Conservation (phyloP, 495 filamentous ascomycete species). For the Neurospora sp. region DNA sequence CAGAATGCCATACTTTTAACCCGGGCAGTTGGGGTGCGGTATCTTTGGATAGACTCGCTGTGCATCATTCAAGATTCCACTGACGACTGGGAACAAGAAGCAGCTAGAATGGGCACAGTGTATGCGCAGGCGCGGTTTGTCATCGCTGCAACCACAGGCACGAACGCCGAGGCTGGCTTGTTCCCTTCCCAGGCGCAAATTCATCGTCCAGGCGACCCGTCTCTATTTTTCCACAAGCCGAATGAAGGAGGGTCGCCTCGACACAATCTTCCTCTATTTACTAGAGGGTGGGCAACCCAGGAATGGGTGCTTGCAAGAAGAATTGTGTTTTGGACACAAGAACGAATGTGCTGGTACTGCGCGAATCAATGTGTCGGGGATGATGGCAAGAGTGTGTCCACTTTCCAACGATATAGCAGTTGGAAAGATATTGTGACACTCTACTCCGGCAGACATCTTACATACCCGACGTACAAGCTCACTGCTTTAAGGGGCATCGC, state of each 20-base stretch:
- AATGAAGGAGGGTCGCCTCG: fast-evolving
- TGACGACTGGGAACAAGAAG: not conserved
- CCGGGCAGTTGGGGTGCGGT: not conserved
- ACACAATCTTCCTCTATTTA: not conserved
- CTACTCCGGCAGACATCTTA: not conserved
- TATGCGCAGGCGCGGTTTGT: not conserved
- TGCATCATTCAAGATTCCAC: not conserved
- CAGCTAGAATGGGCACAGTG: fast-evolving
- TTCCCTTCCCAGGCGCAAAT: not conserved
- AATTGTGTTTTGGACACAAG: not conserved
- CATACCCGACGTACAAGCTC: not conserved
- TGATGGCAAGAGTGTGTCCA: not conserved
- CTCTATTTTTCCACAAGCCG: not conserved
- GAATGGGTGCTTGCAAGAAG: not conserved
- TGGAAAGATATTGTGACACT: not conserved
- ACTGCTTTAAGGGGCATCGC: not conserved
- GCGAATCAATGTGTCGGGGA: fast-evolving
- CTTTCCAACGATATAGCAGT: not conserved
- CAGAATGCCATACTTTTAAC: not conserved
- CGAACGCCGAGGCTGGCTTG: not conserved
- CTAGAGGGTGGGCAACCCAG: not conserved
- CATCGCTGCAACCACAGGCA: not conserved
- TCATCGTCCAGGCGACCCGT: not conserved
- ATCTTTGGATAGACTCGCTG: not conserved
- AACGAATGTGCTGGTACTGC: not conserved